A percentile compares a stretch with the other conserved stretches of the same genome.
phyloP scores from a whole-genome alignment of 352 stramenopile species.

The Phytophthora cactorum region DNA sequence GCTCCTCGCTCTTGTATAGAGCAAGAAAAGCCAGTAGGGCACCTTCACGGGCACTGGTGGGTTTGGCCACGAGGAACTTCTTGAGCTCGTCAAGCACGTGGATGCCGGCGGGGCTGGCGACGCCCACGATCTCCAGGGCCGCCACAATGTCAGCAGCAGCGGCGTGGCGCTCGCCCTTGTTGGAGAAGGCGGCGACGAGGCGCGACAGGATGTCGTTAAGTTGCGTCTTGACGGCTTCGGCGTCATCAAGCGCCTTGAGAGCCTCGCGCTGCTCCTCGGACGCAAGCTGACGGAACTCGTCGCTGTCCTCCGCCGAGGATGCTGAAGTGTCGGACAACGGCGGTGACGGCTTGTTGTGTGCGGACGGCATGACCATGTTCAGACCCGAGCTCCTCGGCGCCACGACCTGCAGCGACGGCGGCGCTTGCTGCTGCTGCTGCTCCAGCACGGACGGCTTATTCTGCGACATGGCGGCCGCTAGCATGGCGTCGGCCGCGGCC shows the following conservation, averaged over 20 bases:
- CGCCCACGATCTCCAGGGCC: slow-evolving; percentile 51
- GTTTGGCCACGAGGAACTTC: slow-evolving; percentile 50
- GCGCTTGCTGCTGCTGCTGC: slow-evolving; percentile 19
- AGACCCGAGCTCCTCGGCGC: slow-evolving; percentile 14
- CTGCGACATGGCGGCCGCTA: slow-evolving; percentile 42
- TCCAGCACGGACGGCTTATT: slow-evolving; percentile 46
- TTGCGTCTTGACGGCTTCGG: slow-evolving; percentile 41
- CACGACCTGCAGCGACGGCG: slow-evolving; percentile 34
- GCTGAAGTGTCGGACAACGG: slow-evolving; percentile 39
- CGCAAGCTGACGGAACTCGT: slow-evolving; percentile 45
- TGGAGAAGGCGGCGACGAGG: slow-evolving; percentile 41
- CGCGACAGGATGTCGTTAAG: slow-evolving; percentile 50
- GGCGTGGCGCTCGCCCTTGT: slow-evolving; percentile 47
- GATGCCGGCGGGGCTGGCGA: slow-evolving; percentile 40
- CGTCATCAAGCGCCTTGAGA: slow-evolving; percentile 41
- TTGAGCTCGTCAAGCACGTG: slow-evolving; percentile 57
- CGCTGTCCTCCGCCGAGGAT: slow-evolving; percentile 40
- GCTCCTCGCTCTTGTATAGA: slow-evolving; percentile 48
- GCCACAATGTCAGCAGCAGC: slow-evolving; percentile 56
- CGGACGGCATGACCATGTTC: slow-evolving; percentile 21
- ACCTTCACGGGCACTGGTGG: slow-evolving; percentile 56
- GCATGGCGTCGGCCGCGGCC: slow-evolving; percentile 54
- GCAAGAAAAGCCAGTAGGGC: slow-evolving; percentile 49
- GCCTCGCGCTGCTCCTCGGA: slow-evolving; percentile 54
- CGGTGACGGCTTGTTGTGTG: slow-evolving; percentile 34